A percentile compares a stretch with the other conserved stretches of the same genome.
These are phyloP conservation scores for Colletotrichum sojae DNA, from an alignment of 2,329 filamentous ascomycete species.

Conservation along the genomic window DNA sequence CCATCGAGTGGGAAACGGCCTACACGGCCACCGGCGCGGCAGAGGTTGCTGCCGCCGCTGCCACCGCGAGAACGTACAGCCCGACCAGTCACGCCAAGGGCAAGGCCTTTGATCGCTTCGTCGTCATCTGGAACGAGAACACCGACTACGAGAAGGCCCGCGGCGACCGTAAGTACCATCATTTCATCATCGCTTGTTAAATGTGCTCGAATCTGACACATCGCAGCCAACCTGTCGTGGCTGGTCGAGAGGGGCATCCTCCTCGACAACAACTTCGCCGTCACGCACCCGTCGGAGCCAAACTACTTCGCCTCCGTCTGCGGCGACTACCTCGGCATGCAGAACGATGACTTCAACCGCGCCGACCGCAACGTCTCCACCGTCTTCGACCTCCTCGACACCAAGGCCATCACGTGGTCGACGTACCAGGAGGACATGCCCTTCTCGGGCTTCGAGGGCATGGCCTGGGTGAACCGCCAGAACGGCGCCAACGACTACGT, in stretches of 20 bases:
- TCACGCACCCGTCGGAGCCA: conserved; percentile 78
- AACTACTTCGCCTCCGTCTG: conserved; percentile 75
- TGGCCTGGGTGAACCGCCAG: conserved; percentile 73
- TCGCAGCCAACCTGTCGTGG: conserved; percentile 45
- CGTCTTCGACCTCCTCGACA: conserved; percentile 78
- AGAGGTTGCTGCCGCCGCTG: conserved; percentile 68
- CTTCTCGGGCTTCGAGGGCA: conserved; percentile 79
- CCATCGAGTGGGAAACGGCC: conserved; percentile 51
- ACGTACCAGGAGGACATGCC: conserved; percentile 86
- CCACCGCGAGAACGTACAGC: conserved; percentile 72
- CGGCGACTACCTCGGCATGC: conserved; percentile 75
- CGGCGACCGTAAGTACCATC: conserved; percentile 61
- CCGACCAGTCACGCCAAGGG: conserved; percentile 77
- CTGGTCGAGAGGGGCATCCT: conserved; percentile 50
- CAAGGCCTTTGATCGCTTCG: conserved; percentile 79
- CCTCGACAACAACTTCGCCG: conserved; percentile 58
- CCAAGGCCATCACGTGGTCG: conserved; percentile 75
- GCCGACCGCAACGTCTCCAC: conserved; percentile 74
- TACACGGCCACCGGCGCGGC: conserved; percentile 67
- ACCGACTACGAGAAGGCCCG: conserved; percentile 76
- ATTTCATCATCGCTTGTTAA: neutral
- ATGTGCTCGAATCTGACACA: neutral
- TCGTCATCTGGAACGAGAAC: conserved; percentile 84
- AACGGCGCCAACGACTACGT: conserved; percentile 82
- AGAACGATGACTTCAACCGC: conserved; percentile 73